Base-by-base conservation (phyloP, 2,329 filamentous ascomycete genomes). In the Exserohilum rostratum region DNA sequence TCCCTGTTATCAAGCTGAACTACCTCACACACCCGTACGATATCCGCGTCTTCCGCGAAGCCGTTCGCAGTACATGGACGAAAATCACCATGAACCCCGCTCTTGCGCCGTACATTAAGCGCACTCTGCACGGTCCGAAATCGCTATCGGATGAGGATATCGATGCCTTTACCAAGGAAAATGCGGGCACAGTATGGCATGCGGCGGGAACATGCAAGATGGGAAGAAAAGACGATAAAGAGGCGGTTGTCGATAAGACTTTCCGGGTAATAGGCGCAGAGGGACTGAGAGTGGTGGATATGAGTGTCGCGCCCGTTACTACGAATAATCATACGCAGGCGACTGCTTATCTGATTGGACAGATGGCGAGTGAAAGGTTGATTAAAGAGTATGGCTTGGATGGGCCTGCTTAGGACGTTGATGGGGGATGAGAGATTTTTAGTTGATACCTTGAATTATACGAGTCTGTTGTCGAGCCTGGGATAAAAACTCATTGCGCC, bases 21-120 rank as follows among this genome's bases (percentile, higher is more conserved):
- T 83, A 81, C 65, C 72, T 86, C 1, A 72, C 73, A 0, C 78
- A 84, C 43, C 79, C 82, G 0, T 87, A 82, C 63, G 86, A 88
- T 60, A 77, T 77, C 2, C 62, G 66, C 9, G 53, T 67, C 10
- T 60, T 72, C 51, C 57, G 65, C 39, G 69, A 73, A 50, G 59
- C 62, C 2, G 62, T 73, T 22, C 66, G 78, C 0, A 78, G 80
- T 5, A 74, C 71, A 35, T 75, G 73, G 53, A 75, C 68, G 20
- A 76, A 75, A 34, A 74, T 78, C 3, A 73, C 72, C 0, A 75
- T 77, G 13, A 82, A 85, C 42, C 66, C 83, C 4, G 79, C 83
- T 53, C 70, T 83, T 9, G 69, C 77, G 54, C 82, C 80, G 52
- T 75, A 82, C 50, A 80, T 82, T 79, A 58, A 72, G 67, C 11